Evolutionary conservation across 768 basidiomycete species (phyloP), one percentile per base, ranked within the genome.

Genomic region (Lyophyllum decastes): DNA sequence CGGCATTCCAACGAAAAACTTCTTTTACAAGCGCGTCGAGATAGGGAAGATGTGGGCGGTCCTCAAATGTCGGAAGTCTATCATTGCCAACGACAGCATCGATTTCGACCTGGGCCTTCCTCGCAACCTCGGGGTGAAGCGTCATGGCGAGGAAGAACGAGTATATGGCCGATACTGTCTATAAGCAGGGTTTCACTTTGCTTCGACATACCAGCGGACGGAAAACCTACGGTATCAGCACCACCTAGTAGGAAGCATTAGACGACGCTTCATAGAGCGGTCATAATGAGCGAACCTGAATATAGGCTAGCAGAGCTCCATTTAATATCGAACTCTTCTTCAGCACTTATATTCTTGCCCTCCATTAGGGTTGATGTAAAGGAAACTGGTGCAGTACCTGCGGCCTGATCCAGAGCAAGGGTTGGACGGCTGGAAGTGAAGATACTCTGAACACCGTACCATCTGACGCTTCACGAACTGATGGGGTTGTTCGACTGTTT

Each of bases 121-220:
- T 79, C 61, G 77, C 77, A 26, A 72, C 82, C 43, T 81, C 80
- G 7, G 86, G 86, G 65, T 82, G 73, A 25, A 85, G 75, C 2
- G 82, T 69, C 76, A 88, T 77, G 35, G 85, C 86, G 45, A 88
- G 74, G 72, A 86, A 87, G 60, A 87, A 81, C 0, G 84, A 78
- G 64, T 84, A 80, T 58, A 85, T 76, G 0, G 82, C 76, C 43
- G 85, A 85, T 59, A 86, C 86, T 19, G 83, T 87, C 86, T 88
- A 69, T 46, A 64, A 44, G 26, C 21, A 52, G 53, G 48, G 48
- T 46, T 54, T 52, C 47, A 54, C 51, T 54, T 34, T 47, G 26
- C 43, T 45, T 52, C 48, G 44, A 55, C 45, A 51, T 24, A 35
- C 17, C 35, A 2, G 24, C 27, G 54, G 43, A 6, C 52, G 54